phyloP scores from a whole-genome alignment of 768 basidiomycete species.

The Rossbeevera mucosa region DNA sequence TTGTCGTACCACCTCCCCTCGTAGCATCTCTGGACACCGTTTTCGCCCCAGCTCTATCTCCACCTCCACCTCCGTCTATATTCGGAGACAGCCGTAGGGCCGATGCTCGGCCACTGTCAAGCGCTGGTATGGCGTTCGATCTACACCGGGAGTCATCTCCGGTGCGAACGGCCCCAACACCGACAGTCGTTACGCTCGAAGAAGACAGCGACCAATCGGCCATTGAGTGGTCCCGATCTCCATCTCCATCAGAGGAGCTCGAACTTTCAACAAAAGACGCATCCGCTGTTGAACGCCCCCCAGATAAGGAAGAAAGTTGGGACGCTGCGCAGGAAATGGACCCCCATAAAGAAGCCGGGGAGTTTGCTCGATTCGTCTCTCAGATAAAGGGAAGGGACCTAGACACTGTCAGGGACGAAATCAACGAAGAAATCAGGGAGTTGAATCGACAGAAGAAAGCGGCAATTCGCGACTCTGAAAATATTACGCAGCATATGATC shows the following conservation, averaged over 20 bases:
- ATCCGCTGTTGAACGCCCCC: conserved; percentile 19
- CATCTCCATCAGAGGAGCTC: conserved; percentile 27
- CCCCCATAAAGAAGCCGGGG: conserved; percentile 70
- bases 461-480: conserved; percentile 91
- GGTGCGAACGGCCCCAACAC: conserved; percentile 2
- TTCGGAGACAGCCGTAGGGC: conserved; percentile 14
- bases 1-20: conserved; percentile 9
- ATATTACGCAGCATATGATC: conserved; percentile 93
- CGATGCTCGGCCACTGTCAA: background rate
- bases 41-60: conserved; percentile 9
- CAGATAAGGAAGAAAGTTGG: conserved; percentile 46
- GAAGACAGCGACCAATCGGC: conserved; percentile 24
- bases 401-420: conserved; percentile 77
- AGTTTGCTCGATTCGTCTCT: conserved; percentile 90
- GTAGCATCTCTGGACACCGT: background rate
- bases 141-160: conserved; percentile 10
- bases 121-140: conserved; percentile 1
- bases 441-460: conserved; percentile 81
- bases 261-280: conserved; percentile 2
- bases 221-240: conserved; percentile 38
- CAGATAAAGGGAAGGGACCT: conserved; percentile 86
- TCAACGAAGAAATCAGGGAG: conserved; percentile 83
- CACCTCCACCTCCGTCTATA: conserved; percentile 10
- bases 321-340: conserved; percentile 89
- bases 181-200: conserved; percentile 3